Evolutionary conservation across 1,284 basidiomycete genomes (phyloP).

Genomic region (Apiotrichum sp.): DNA sequence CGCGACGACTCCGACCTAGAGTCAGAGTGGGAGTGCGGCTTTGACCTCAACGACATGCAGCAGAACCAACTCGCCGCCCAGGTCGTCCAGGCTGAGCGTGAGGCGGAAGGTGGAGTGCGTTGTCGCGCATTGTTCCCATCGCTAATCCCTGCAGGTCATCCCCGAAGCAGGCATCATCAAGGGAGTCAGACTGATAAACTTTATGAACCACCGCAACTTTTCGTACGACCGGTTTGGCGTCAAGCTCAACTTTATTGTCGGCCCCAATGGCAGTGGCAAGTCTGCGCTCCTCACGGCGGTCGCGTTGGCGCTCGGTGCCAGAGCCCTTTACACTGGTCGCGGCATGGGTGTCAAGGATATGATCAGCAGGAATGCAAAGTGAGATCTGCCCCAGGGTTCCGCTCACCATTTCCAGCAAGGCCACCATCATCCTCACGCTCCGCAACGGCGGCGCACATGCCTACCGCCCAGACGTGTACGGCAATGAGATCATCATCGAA

Average conservation of each 20-base stretch:
- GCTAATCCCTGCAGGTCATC: slow-evolving; percentile 52
- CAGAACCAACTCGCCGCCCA: slow-evolving; percentile 7
- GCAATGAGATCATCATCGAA: slow-evolving; percentile 75
- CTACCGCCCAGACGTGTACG: slow-evolving; percentile 74
- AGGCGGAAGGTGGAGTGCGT: not conserved
- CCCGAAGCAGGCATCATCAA: slow-evolving; percentile 84
- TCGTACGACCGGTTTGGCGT: slow-evolving; percentile 69
- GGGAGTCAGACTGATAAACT: slow-evolving; percentile 77
- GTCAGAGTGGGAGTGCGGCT: slow-evolving; percentile 1
- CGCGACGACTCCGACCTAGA: slow-evolving; percentile 11
- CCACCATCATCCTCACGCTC: slow-evolving; percentile 72
- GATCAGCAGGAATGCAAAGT: slow-evolving; percentile 79
- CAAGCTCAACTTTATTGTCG: slow-evolving; percentile 96
- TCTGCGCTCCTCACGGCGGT: slow-evolving; percentile 91
- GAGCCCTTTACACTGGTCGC: slow-evolving; percentile 80
- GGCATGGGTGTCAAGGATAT: slow-evolving; percentile 81
- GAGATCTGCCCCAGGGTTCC: slow-evolving; percentile 29
- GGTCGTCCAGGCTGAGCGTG: not conserved
- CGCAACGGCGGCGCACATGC: slow-evolving; percentile 88
- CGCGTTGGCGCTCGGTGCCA: slow-evolving; percentile 88
- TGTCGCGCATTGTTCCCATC: not conserved
- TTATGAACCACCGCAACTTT: slow-evolving; percentile 91
- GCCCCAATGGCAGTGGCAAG: slow-evolving; percentile 72
- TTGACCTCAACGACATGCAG: slow-evolving; percentile 14
- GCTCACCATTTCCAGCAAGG: slow-evolving; percentile 49